A percentile compares a stretch with the other conserved stretches of the same genome.
Evolutionary conservation across 345 rosid species (phyloP).

Genomic region (Hibiscus trionum): DNA sequence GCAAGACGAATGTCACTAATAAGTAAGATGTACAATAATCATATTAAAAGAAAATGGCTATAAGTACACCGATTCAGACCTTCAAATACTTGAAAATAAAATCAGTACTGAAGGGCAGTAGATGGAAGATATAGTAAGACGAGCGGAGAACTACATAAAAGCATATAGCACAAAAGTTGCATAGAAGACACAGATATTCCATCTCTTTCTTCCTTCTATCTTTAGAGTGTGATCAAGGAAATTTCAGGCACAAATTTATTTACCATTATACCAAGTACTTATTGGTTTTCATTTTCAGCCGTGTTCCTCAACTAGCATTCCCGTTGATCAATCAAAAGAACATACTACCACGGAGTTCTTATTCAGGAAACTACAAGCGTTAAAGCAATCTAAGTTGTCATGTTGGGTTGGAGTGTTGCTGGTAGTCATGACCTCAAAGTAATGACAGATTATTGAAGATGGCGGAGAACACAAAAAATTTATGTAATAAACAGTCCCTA

Average conservation of each 20-base stretch:
- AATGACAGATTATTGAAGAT: background rate
- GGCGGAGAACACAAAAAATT: background rate
- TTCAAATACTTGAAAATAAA: background rate
- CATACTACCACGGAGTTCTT: background rate
- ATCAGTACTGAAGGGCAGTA: background rate
- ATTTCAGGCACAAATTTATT: background rate
- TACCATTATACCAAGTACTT: background rate
- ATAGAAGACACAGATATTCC: background rate
- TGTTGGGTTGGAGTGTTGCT: background rate
- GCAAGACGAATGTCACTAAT: constrained; percentile 11
- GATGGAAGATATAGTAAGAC: background rate
- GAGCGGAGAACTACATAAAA: background rate
- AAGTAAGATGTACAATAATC: constrained; percentile 15
- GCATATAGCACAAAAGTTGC: background rate
- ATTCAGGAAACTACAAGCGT: background rate
- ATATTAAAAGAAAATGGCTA: background rate
- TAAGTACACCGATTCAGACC: background rate
- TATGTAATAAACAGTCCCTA: no score
- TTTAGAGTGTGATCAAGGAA: background rate
- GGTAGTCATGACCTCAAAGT: background rate
- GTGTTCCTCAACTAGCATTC: background rate
- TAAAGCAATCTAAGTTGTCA: background rate
- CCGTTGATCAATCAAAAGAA: background rate
- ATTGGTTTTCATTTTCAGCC: background rate
- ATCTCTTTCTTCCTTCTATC: background rate